These are phyloP conservation scores for Pleurotus ostreatus DNA, from an alignment of 768 basidiomycete species.

Conservation along the genomic window DNA sequence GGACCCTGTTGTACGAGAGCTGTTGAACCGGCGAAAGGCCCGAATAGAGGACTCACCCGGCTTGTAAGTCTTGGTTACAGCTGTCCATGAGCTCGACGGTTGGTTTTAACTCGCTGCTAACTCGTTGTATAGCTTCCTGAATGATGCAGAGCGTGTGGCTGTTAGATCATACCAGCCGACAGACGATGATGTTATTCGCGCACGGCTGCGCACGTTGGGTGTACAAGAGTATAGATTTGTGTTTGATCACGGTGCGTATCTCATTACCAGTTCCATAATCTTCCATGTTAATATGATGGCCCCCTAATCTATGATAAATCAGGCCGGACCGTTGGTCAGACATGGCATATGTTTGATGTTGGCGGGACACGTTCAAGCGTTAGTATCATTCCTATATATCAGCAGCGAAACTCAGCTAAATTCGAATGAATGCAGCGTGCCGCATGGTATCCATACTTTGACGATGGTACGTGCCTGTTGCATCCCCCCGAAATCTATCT, in stretches of 20 bases:
- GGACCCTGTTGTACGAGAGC: constrained; percentile 58
- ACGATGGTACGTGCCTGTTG: constrained; percentile 46
- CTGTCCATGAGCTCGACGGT: neutral
- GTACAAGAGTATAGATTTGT: constrained; percentile 71
- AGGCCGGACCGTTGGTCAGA: constrained; percentile 55
- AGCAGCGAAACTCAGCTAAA: constrained; percentile 2
- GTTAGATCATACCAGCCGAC: constrained; percentile 60
- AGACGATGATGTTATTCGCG: constrained; percentile 75
- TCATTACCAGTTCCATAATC: constrained; percentile 2
- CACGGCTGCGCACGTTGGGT: constrained; percentile 73
- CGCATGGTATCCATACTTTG: constrained; percentile 80
- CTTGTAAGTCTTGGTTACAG: constrained; percentile 50
- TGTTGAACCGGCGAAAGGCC: constrained; percentile 48
- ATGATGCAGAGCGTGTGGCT: constrained; percentile 66
- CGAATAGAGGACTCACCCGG: constrained; percentile 69
- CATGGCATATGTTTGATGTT: constrained; percentile 70
- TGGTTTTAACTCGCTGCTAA: neutral
- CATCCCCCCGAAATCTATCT: neutral
- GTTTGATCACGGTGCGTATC: constrained; percentile 56
- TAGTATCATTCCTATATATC: constrained; percentile 23
- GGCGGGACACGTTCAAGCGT: constrained; percentile 72
- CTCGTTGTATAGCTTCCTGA: constrained; percentile 51
- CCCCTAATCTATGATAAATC: neutral
- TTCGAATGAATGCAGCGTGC: constrained; percentile 42
- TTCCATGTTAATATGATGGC: neutral